These are phyloP conservation scores for Heracleum sosnowskyi DNA, from an alignment of 129 eudicot species.

Conservation along the genomic window DNA sequence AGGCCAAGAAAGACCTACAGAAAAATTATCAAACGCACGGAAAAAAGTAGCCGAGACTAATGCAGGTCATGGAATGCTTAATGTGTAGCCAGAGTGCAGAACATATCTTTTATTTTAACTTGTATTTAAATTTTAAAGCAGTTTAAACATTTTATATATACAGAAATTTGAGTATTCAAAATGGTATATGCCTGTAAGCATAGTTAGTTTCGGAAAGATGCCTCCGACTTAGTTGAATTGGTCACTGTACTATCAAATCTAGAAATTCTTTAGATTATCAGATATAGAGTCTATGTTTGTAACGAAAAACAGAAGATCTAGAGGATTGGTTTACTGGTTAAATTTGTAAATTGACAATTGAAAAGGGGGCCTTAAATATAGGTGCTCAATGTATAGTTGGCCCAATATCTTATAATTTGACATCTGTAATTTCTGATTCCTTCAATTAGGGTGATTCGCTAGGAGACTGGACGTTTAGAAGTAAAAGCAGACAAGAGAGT, in stretches of 20 bases:
- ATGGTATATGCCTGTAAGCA: neutral
- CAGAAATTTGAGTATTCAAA: neutral
- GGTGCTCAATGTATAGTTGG: neutral
- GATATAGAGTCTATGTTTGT: neutral
- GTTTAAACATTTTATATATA: neutral
- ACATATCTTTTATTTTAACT: neutral
- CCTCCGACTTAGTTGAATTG: neutral
- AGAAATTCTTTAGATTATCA: neutral
- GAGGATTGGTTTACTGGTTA: neutral
- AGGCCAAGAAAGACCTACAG: neutral
- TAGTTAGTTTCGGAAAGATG: neutral
- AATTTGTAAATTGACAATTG: neutral
- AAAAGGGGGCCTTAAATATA: neutral
- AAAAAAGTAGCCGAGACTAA: neutral
- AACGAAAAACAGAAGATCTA: neutral
- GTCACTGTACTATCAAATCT: neutral
- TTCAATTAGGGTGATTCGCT: conserved; percentile 29
- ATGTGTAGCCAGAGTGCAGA: neutral
- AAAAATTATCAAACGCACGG: neutral
- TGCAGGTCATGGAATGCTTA: neutral
- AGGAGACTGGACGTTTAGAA: conserved; percentile 68
- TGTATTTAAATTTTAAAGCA: neutral
- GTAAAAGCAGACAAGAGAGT: conserved; percentile 52
- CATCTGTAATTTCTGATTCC: neutral
- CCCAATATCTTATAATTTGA: neutral